Conservation (phyloP, 2,329 filamentous ascomycete species). For the Beauveria brongniartii region DNA sequence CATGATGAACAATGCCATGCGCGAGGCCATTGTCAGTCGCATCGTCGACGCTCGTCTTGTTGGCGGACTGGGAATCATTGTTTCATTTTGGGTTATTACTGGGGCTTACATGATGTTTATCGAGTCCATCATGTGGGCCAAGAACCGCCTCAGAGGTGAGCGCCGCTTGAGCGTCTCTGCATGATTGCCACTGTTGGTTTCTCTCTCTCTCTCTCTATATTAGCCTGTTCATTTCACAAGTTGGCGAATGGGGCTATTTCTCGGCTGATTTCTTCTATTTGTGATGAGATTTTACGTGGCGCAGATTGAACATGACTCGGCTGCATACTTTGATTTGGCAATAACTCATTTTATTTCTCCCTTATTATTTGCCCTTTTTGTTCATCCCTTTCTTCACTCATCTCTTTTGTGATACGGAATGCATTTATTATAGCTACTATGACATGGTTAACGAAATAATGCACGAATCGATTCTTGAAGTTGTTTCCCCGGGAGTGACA, state of each 20-base stretch:
- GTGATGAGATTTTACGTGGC: background rate
- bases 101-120: conserved; percentile 42
- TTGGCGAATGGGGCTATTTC: background rate
- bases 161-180: conserved; percentile 15
- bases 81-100: conserved; percentile 41
- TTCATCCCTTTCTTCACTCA: background rate
- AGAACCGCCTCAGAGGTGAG: conserved; percentile 24
- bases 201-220: background rate
- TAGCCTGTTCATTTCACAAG: background rate
- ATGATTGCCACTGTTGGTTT: background rate
- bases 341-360: background rate
- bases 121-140: conserved; percentile 34
- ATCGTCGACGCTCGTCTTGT: conserved; percentile 37
- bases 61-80: conserved; percentile 37
- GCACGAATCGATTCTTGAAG: background rate
- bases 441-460: background rate
- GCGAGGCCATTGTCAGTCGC: conserved; percentile 25
- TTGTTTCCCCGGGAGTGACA: background rate
- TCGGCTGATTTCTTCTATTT: background rate
- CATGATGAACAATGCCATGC: conserved; percentile 31
- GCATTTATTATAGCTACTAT: background rate
- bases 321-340: background rate
- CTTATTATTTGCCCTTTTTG: background rate
- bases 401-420: background rate
- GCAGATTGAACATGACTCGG: background rate